Evolutionary conservation across 2,329 filamentous ascomycete genomes (phyloP).

Genomic region (Aspergillus tanneri): DNA sequence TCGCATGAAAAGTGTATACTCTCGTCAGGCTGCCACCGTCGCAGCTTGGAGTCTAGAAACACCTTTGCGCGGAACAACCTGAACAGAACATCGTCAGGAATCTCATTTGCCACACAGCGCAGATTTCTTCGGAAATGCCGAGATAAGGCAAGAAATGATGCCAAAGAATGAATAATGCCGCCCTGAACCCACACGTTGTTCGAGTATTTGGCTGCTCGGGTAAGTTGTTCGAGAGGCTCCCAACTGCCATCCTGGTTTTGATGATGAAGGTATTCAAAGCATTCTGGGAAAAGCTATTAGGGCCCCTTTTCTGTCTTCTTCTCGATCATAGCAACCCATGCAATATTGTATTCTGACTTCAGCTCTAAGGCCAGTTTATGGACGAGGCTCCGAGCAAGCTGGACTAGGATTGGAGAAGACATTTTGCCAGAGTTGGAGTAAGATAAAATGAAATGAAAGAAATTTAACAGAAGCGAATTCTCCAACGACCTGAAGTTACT

Average conservation of each 20-base stretch:
- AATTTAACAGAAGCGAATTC: not conserved
- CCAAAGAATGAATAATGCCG: constrained; percentile 6
- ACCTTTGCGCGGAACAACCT: constrained; percentile 2
- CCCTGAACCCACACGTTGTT: constrained; percentile 2
- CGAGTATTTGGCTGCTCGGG: not conserved
- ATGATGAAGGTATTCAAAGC: constrained; percentile 29
- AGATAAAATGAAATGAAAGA: not conserved
- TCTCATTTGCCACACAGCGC: not conserved
- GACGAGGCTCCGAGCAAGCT: constrained; percentile 1
- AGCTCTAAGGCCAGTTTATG: not conserved
- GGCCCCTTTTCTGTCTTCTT: not conserved
- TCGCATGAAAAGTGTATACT: constrained; percentile 7
- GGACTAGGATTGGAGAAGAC: not conserved
- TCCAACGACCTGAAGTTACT: too few species aligned
- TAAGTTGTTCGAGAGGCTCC: constrained; percentile 13
- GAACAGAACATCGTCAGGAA: not conserved
- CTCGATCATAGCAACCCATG: constrained; percentile 11
- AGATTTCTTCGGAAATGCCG: constrained; percentile 1
- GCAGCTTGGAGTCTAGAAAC: constrained; percentile 1
- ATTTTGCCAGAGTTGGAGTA: not conserved
- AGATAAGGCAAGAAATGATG: constrained; percentile 8
- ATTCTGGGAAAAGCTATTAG: constrained; percentile 35
- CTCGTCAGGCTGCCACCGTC: not conserved
- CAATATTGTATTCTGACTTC: constrained; percentile 10
- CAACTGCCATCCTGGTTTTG: constrained; percentile 30